Evolutionary conservation across 257 asterid species (phyloP), one percentile per base, ranked within the genome.

Genomic region (Perilla frutescens): DNA sequence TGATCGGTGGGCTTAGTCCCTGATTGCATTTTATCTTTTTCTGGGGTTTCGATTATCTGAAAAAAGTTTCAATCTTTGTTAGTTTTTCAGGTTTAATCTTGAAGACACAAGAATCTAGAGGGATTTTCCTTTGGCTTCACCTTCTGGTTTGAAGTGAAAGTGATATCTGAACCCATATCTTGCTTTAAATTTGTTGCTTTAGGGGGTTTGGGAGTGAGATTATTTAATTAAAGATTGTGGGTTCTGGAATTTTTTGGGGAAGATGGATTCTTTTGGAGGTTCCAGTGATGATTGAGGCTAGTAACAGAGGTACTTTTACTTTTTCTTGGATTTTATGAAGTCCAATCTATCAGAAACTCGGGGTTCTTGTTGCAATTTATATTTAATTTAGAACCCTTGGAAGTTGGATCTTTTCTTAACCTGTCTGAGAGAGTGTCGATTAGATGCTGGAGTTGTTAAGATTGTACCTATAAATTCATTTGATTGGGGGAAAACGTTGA

Each of bases 401-500:
- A 8, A 62, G 47, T n/a, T n/a, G 3, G 7, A 61, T 14, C 7
- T 7, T 55, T 54, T 68, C 50, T 54, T 55, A 64, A 62, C 73
- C 56, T 54, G 59, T 37, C 2, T 37, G 39, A 62, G 68, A 83
- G 80, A 64, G 51, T 43, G 72, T 13, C n/a, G 44, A 36, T 76
- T 62, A 62, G 65, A 37, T 69, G 61, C 34, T 49, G 34, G 50
- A 37, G 31, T 56, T 45, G 29, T 50, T 51, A 40, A 66, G 67
- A 14, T 68, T 76, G 47, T 65, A 55, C 71, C 45, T 36, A 47
- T 12, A 70, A 44, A 51, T 72, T 56, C 15, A 58, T 15, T 49
- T 70, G 84, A 80, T 82, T 49, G 71, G 66, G 87, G 37, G 62
- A 75, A 66, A 76, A 83, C 81, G 13, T 1, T 43, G 31, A 50